Evolutionary conservation across 805 yeast genomes (phyloP).

Genomic region (Diddensiella caesifluorescens): DNA sequence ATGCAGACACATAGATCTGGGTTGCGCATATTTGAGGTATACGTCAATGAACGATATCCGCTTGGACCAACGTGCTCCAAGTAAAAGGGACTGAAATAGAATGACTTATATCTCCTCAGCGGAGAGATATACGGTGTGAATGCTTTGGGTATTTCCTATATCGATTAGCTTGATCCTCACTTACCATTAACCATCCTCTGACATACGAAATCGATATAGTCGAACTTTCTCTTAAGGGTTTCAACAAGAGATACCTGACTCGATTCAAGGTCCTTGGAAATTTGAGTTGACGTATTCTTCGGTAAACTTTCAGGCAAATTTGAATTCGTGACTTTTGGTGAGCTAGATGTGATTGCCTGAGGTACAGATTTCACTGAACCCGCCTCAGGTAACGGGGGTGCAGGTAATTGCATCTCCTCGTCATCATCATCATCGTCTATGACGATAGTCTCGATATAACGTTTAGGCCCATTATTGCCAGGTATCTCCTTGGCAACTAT

Average conservation of each 20-base stretch:
- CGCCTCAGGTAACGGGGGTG: no score
- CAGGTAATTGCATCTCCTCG: not conserved
- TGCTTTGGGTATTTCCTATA: conserved; percentile 9
- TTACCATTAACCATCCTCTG: no score
- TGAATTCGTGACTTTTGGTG: no score
- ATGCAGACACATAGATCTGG: conserved; percentile 9
- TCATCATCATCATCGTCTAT: not conserved
- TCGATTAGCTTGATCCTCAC: no score
- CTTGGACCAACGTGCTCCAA: conserved; percentile 8
- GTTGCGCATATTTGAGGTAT: conserved; percentile 7
- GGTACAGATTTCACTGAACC: no score
- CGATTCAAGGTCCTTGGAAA: no score
- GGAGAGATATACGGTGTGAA: conserved; percentile 23
- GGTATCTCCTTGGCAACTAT: no score
- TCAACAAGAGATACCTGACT: no score
- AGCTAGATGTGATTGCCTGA: no score
- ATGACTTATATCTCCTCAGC: conserved; percentile 22
- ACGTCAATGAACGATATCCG: conserved; percentile 21
- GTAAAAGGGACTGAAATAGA: conserved; percentile 24
- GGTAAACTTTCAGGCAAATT: no score
- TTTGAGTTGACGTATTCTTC: no score
- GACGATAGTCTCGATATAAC: not conserved
- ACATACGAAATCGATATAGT: not conserved
- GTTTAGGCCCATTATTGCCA: no score
- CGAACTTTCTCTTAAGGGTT: not conserved